Conservation (phyloP, 139 green algal species). For the Chlorella sp. region DNA sequence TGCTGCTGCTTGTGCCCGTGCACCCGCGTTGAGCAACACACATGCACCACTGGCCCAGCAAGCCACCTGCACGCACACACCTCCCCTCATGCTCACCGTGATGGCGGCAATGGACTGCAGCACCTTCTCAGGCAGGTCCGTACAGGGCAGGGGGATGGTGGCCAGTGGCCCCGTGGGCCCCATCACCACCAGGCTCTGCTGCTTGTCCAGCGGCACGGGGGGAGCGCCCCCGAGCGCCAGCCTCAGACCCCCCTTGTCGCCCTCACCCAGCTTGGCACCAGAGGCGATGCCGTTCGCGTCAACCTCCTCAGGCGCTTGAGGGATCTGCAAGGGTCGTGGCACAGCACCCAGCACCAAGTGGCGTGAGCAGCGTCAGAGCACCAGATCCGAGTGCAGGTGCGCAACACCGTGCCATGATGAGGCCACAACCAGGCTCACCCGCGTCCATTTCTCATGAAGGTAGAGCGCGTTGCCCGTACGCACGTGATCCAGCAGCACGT, state of each 20-base stretch:
- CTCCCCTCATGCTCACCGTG: too few relatives aligned
- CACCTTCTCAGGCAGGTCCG: constrained; percentile 74
- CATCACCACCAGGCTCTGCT: constrained; percentile 31
- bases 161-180: background rate
- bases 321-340: too few relatives aligned
- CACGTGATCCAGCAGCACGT: constrained; percentile 65
- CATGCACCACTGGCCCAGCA: background rate
- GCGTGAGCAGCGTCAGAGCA: too few relatives aligned
- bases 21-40: background rate
- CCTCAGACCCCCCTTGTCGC: background rate
- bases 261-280: background rate
- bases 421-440: too few relatives aligned
- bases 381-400: too few relatives aligned
- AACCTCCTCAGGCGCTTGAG: background rate
- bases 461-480: constrained; percentile 70
- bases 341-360: too few relatives aligned
- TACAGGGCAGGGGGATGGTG: constrained; percentile 62
- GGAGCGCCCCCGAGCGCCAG: background rate
- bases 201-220: constrained; percentile 22
- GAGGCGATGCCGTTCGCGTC: too few relatives aligned
- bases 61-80: background rate
- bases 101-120: constrained; percentile 29
- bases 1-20: too few relatives aligned
- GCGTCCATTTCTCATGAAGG: constrained; percentile 59
- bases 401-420: too few relatives aligned